A percentile compares a stretch with the other conserved stretches of the same genome.
Conservation (phyloP, 2,329 filamentous ascomycete species). For the Cryphonectria parasitica region DNA sequence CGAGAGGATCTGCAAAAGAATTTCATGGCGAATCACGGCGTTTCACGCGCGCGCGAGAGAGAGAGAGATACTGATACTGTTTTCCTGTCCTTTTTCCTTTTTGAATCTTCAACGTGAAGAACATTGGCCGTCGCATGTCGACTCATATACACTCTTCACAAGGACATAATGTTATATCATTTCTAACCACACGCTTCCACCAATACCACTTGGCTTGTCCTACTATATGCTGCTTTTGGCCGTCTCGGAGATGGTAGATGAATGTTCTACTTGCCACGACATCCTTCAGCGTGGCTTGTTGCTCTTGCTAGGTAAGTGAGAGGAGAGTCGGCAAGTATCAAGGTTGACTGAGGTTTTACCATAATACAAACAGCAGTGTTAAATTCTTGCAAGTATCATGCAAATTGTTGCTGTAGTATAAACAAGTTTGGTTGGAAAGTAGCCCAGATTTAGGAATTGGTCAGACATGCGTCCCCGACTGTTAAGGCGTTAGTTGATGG, state of each 20-base stretch:
- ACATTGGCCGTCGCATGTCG: neutral
- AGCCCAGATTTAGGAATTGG: too few relatives aligned
- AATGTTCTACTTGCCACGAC: neutral
- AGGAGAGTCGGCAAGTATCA: neutral
- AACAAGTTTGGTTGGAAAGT: neutral
- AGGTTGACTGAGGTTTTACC: neutral
- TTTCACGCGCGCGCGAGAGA: slow-evolving; percentile 3
- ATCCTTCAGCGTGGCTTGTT: neutral
- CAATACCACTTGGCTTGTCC: neutral
- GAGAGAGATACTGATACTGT: neutral
- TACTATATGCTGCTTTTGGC: neutral
- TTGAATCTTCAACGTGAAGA: neutral
- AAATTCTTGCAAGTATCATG: neutral
- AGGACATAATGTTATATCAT: neutral
- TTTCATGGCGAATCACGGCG: slow-evolving; percentile 17
- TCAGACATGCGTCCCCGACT: neutral
- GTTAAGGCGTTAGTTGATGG: neutral
- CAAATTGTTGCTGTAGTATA: neutral
- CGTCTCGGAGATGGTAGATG: neutral
- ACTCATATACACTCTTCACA: neutral
- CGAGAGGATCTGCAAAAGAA: slow-evolving; percentile 7
- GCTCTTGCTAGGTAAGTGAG: neutral
- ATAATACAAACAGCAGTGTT: too few relatives aligned
- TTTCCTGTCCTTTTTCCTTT: neutral
- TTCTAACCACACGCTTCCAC: neutral